Base-by-base conservation (phyloP, 1,284 basidiomycete species). In the Kwoniella shivajii region DNA sequence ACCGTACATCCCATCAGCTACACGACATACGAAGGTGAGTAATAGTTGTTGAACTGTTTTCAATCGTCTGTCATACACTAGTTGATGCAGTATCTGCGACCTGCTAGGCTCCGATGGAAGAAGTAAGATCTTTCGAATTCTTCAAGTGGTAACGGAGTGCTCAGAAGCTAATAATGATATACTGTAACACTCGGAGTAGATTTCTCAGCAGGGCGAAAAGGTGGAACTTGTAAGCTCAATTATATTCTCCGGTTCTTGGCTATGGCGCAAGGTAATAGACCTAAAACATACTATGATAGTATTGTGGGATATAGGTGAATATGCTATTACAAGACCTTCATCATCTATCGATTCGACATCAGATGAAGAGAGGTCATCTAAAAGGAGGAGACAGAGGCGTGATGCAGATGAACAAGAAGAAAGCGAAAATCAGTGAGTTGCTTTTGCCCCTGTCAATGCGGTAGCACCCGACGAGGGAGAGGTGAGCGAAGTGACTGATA, bases 291-390 rank as follows among this genome's bases (percentile, higher is more conserved):
- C 38, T 20, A 18, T 1, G 9, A 9, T 29, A 71, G 70, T 73
- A 18, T 62, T 75, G 1, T 75, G 73, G 73, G 73, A 75, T 44
- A 59, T 73, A 2, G 73, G 73, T 1, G 50, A 57, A 26, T 75
- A 75, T 47, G 60, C 56, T 6, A 66, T 75, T 41, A 56, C 54
- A 7, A 45, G 58, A 54, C 50, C 59, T 29, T 43, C 43, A 6
- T 53, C 56, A 1, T 33, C 38, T 0, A 52, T 49, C 2, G 61
- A 66, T 16, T 57, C 60, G 2, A 69, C 69, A 10, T 67, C 64
- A 33, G 69, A 71, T 11, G 52, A 60, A 29, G 59, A 63, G 24
- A 47, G 45, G 9, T 38, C 41, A 13, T 38, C 51, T 9, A 43
- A 57, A 37, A 59, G 56, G 47, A 61, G 49, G 39, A 56, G 59